Evolutionary conservation across 2,329 filamentous ascomycete species (phyloP), one percentile per base, ranked within the genome.

Genomic region (Ascomycota sp.): DNA sequence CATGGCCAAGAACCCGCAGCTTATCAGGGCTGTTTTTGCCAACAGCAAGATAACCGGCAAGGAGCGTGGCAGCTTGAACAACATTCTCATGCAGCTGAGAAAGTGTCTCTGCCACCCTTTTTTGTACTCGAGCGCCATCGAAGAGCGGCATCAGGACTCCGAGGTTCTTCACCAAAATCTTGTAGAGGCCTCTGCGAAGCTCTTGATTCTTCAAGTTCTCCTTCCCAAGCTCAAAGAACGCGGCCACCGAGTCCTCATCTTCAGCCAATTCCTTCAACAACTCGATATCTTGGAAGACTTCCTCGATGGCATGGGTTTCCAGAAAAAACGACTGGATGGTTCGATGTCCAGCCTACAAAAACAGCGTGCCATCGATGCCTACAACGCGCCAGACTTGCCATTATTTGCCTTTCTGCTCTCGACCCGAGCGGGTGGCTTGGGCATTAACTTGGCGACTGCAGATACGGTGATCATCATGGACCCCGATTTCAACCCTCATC

Each of bases 391-490:
- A 0, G 64, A 76, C 31, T 95, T 86, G 1, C 57, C 68, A 0
- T 57, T 91, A 0, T 98, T 95, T 48, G 83, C 78, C 0, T 95
- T 98, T 52, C 55, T 98, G 12, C 63, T 98, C 0, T 95, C 86
- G 0, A 98, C 91, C 4, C 75, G 89, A 37, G 85, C 91, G 12
- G 89, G 89, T 31, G 89, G 91, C 43, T 86, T 98, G 0, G 91
- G 89, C 11, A 98, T 98, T 58, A 98, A 98, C 46, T 63, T 98
- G 32, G 89, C 89, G 0, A 93, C 85, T 7, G 89, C 89, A 3
- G 89, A 98, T 45, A 98, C 89, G 0, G 91, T 98, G 36, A 94
- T 98, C 38, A 94, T 98, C 39, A 71, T 95, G 39, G 85, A 98
- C 42, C 82, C 82, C 0, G 89, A 98, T 46, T 95, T 92, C 59